Base-by-base conservation (phyloP, 225 moss, liverwort and hornwort genomes). In the Physcomitrium patens region DNA sequence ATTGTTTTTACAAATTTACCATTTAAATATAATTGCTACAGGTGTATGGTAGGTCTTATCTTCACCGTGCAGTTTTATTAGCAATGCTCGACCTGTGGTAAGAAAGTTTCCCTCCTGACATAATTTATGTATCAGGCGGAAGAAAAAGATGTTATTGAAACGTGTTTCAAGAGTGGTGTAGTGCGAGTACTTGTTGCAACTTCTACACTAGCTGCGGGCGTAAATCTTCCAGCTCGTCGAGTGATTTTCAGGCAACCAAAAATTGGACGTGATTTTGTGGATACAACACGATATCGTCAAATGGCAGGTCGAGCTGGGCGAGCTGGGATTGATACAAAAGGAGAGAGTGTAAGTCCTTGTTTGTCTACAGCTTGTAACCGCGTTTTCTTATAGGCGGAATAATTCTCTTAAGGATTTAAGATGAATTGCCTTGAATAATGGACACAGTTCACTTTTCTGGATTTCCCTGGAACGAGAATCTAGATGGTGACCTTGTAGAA, bases 241-340 rank as follows among this genome's bases (percentile, higher is more conserved):
- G 97, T 97, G 50, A 93, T 97, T 75, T 94, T 97, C 66, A 88
- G 97, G 75, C 94, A 94, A 80, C 97, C 97, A 22, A 97, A 84
- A 87, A 85, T 97, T 79, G 97, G 97, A 69, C 92, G 90, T 79
- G 97, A 97, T 50, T 97, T 90, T 81, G 70, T 97, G 61, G 97
- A 97, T 78, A 90, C 86, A 71, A 94, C 94, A 67, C 86, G 94
- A 67, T 97, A 97, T 71, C 89, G 91, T 52, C 97, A 97, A 76
- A 97, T 97, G 97, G 88, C 97, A 74, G 97, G 97, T 76, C 91
- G 97, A 71, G 97, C 97, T 87, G 97, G 97, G 71, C 93, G 97
- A 75, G 93, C 97, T 44, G 97, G 97, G 68, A 90, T 97, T 67
- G 97, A 97, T 76, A 84, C 90, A 37, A 94, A 89, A 87, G 97